Evolutionary conservation across 2,329 filamentous ascomycete genomes (phyloP).

Genomic region (Amauroascus verrucosus): DNA sequence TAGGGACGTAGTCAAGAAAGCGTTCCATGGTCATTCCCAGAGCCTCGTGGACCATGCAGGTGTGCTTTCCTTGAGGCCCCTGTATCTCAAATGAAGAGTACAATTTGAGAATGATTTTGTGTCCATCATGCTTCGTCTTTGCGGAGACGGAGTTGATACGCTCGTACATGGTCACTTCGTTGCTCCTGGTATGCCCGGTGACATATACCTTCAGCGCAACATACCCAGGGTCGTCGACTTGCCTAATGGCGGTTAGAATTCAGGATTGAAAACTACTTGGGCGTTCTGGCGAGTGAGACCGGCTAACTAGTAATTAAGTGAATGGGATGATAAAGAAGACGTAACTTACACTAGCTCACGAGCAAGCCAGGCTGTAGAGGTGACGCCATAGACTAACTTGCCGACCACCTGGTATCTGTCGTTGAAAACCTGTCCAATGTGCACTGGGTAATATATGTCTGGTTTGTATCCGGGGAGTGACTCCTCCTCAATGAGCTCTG

Average conservation of each 20-base stretch:
- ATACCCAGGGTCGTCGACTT: constrained; percentile 1
- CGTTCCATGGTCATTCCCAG: constrained; percentile 13
- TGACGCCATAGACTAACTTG: constrained; percentile 20
- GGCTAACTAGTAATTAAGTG: constrained; percentile 4
- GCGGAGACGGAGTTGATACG: background rate
- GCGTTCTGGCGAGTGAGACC: no score
- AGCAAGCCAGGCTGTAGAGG: constrained; percentile 21
- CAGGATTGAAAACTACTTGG: no score
- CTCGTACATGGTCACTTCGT: constrained; percentile 2
- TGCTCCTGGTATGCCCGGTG: constrained; percentile 1
- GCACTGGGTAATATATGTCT: constrained; percentile 14
- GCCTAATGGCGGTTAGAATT: constrained; percentile 13
- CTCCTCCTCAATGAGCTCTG: constrained; percentile 16
- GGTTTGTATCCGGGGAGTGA: constrained; percentile 12
- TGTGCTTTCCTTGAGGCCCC: constrained; percentile 10
- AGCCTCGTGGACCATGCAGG: constrained; percentile 11
- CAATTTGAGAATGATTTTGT: background rate
- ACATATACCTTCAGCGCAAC: constrained; percentile 10
- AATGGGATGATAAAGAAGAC: background rate
- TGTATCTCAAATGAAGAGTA: constrained; percentile 12
- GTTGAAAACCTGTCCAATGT: constrained; percentile 13
- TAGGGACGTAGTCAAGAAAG: background rate
- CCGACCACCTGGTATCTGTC: constrained; percentile 18
- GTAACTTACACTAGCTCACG: constrained; percentile 16
- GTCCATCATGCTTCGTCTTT: background rate